phyloP scores from a whole-genome alignment of 2,329 filamentous ascomycete species.

The Gnomoniopsis smithogilvyi region DNA sequence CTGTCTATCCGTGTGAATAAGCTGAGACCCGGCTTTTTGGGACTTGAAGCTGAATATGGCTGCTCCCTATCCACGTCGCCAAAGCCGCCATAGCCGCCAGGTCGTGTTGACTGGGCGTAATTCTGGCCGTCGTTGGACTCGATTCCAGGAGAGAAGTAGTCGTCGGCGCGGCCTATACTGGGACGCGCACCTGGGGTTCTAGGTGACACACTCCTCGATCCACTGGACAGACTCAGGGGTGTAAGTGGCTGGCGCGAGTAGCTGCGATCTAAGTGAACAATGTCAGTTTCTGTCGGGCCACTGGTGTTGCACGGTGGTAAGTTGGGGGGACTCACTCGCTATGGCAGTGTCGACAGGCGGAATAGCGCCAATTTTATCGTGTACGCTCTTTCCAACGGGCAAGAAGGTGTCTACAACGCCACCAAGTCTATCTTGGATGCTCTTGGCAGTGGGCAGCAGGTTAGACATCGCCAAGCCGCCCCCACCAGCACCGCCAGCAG shows the following conservation, averaged over 20 bases:
- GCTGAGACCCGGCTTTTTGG: conserved; percentile 36
- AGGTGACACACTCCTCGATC: conserved; percentile 62
- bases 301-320: background rate
- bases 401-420: conserved; percentile 34
- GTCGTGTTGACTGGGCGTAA: conserved; percentile 36
- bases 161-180: conserved; percentile 40
- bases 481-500: background rate
- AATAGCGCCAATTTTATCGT: conserved; percentile 41
- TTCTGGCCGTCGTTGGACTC: conserved; percentile 34
- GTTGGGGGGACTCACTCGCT: conserved; percentile 42
- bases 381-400: conserved; percentile 33
- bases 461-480: conserved; percentile 28
- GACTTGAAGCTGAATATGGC: conserved; percentile 46
- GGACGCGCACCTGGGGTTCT: conserved; percentile 48
- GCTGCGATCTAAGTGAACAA: conserved; percentile 42
- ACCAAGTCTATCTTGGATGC: conserved; percentile 37
- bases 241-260: conserved; percentile 58
- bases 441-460: conserved; percentile 34
- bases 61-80: conserved; percentile 35
- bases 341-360: conserved; percentile 48
- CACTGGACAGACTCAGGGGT: conserved; percentile 58
- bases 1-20: conserved; percentile 62
- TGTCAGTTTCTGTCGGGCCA: conserved; percentile 28
- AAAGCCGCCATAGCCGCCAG: conserved; percentile 49
- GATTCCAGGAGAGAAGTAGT: conserved; percentile 44